A percentile compares a stretch with the other conserved stretches of the same genome.
These are phyloP conservation scores for Xerocomus nothofagi DNA, from an alignment of 1,284 basidiomycete genomes.

Conservation along the genomic window DNA sequence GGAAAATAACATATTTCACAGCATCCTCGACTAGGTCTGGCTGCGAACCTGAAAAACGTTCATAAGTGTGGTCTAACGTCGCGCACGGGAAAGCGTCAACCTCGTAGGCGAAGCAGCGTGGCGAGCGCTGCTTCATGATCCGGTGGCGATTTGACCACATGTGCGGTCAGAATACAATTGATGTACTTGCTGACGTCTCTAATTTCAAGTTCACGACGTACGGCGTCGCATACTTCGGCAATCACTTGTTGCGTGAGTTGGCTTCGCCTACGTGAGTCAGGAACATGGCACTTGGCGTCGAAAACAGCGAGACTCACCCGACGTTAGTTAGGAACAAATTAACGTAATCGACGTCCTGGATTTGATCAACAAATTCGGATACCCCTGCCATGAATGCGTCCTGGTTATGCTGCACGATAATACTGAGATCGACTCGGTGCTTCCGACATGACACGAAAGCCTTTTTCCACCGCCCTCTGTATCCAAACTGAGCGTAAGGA, in stretches of 20 bases:
- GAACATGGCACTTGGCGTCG: not conserved
- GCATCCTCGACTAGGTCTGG: constrained; percentile 88
- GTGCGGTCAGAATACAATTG: constrained; percentile 89
- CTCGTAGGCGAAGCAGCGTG: constrained; percentile 78
- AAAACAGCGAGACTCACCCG: constrained; percentile 54
- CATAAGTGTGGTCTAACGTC: not conserved
- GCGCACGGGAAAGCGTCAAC: constrained; percentile 38
- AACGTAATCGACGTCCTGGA: constrained; percentile 88
- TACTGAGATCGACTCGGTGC: constrained; percentile 90
- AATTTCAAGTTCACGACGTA: constrained; percentile 73
- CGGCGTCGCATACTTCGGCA: constrained; percentile 74
- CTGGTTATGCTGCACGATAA: constrained; percentile 81
- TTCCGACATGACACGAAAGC: constrained; percentile 92
- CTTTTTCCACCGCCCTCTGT: constrained; percentile 71
- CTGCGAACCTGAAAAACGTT: constrained; percentile 53
- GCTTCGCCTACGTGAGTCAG: constrained; percentile 45
- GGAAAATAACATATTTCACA: constrained; percentile 98
- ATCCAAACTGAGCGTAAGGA: constrained; percentile 1
- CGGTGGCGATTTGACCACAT: constrained; percentile 89
- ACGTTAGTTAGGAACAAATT: constrained; percentile 90
- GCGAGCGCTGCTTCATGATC: constrained; percentile 87
- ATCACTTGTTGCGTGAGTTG: constrained; percentile 57
- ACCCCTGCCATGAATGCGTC: constrained; percentile 67
- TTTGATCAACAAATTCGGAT: constrained; percentile 75
- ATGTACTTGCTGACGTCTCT: constrained; percentile 79